Evolutionary conservation across 805 yeast genomes (phyloP), one percentile per base, ranked within the genome.

Genomic region (Cyberlindnera mississippiensis): DNA sequence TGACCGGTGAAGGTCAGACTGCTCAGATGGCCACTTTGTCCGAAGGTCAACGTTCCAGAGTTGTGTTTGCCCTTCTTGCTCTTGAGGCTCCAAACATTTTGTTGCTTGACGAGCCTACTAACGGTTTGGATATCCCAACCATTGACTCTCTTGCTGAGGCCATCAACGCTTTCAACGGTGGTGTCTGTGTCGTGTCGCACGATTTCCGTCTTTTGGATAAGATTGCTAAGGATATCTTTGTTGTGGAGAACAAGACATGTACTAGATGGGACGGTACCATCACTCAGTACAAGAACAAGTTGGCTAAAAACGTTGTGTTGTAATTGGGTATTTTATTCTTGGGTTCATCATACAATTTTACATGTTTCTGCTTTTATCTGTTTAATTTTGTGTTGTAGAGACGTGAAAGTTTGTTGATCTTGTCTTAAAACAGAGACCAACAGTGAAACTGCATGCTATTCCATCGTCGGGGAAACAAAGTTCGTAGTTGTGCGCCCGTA

Each of bases 1-100:
- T 93, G 61, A 91, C 98, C 50, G 99, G 99, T 72, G 98, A 93
- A 72, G 95, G 91, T 50, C 99, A 93, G 75, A 93, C 98, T 43
- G 86, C 96, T 33, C 90, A 88, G 65, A 93, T 93, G 98, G 98
- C 96, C 56, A 93, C 99, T 14, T 71, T 93, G 52, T 90, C 97
- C 15, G 99, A 93, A 76, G 99, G 99, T 68, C 99, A 93, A 77
- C 85, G 98, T 74, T 91, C 98, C 52, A 84, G 99, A 72, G 99
- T 93, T 55, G 99, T 93, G 43, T 93, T 93, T 62, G 98, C 98
- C 10, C 73, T 93, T 54, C 78, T 93, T 61, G 99, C 99, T 38
- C 75, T 93, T 55, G 97, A 93, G 71, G 72, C 85, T 50, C 99
- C 99, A 61, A 93, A 93, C 71, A 87, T 93, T 67, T 74, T 93